Evolutionary conservation across 176 grass and related monocot species (phyloP).

Genomic region (Musa itinerans): DNA sequence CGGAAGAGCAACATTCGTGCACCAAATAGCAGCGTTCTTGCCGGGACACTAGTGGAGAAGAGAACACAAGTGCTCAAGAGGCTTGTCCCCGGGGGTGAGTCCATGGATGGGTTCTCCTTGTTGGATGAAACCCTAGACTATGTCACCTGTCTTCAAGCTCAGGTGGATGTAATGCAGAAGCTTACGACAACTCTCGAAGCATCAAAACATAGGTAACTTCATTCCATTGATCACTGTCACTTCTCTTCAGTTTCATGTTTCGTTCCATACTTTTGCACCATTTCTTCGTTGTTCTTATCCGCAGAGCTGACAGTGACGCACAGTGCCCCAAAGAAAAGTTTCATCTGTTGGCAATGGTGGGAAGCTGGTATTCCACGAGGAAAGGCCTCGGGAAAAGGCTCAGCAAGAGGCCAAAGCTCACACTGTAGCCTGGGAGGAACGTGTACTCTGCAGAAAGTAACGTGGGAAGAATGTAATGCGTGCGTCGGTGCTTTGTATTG

Average conservation of each 20-base stretch:
- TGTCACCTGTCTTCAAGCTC: slow-evolving; percentile 37
- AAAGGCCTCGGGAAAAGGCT: no score
- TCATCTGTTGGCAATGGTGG: no score
- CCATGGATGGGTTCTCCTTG: slow-evolving; percentile 30
- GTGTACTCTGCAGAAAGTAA: no score
- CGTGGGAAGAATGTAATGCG: no score
- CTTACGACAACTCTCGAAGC: slow-evolving; percentile 23
- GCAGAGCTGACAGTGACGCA: no score
- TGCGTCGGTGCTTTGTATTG: no score
- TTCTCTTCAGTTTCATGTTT: background rate
- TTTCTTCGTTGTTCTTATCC: background rate
- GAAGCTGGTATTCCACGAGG: no score
- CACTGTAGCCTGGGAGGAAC: no score
- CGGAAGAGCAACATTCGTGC: slow-evolving; percentile 11
- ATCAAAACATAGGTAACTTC: background rate
- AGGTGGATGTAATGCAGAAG: slow-evolving; percentile 54
- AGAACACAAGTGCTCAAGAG: slow-evolving; percentile 48
- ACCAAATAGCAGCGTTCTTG: background rate
- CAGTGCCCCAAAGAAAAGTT: no score
- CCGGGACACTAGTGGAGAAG: slow-evolving; percentile 12
- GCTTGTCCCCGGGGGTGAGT: slow-evolving; percentile 50
- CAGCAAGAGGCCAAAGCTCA: no score
- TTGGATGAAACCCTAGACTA: slow-evolving; percentile 63
- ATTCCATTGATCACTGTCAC: background rate
- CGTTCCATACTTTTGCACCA: background rate